Evolutionary conservation across 129 eudicot species (phyloP), one percentile per base, ranked within the genome.

Genomic region (Logfia minima): DNA sequence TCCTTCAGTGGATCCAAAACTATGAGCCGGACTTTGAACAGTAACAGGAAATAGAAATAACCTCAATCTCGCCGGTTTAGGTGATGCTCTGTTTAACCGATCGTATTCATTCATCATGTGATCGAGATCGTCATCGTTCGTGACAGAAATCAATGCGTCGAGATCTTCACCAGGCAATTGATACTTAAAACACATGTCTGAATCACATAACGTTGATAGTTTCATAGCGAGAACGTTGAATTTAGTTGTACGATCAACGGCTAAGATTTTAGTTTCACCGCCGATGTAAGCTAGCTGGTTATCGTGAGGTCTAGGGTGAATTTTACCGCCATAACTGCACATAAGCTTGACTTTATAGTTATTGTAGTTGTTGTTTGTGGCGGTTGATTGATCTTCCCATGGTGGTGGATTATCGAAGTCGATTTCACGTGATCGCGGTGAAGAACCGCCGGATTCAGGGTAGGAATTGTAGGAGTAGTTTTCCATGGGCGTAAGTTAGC

Each of bases 51-150:
- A 93, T 34, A 89, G 11, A 77, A 93, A 93, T 70, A 93, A 29
- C 80, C 98, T 78, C 69, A 93, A 78, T 76, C 97, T 78, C 4
- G 97, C 86, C 23, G 96, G 97, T 73, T 89, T 93, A 6, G 96
- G 84, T 4, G 97, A 90, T 6, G 79, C 86, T 32, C 93, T 80
- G 52, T 70, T 84, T 43, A 86, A 68, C 2, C 98, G 88, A 62
- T 93, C 97, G 68, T 91, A 90, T 88, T 93, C 98, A 59, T 72
- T 87, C 98, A 91, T 90, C 98, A 93, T 90, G 72, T 93, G 97
- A 64, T 93, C 97, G 41, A 93, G 77, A 84, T 93, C 98, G 23
- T 93, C 97, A 61, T 93, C 98, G 76, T 91, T 93, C 4, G 97
- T 90, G 32, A 93, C 98, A 11, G 98, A 93, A 19, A 93, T 93